Evolutionary conservation across 331 rosid genomes (phyloP), one percentile per base, ranked within the genome.

Genomic region (Stylosanthes scabra): DNA sequence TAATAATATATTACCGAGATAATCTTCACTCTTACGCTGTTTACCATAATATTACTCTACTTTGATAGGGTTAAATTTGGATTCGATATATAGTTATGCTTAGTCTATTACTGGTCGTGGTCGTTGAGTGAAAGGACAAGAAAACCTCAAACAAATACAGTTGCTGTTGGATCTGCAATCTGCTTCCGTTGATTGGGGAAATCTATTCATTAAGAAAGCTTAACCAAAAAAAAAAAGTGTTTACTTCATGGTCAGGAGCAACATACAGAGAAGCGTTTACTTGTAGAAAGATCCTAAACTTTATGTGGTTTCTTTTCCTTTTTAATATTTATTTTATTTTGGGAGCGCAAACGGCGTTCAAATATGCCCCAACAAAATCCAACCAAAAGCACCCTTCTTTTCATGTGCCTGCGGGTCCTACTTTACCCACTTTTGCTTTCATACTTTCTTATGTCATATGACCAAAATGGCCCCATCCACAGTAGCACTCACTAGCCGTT

Each of bases 331-430:
- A 0, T 20, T 20, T 20, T 20, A 20, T 20, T 20, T 20, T 20
- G 25, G 25, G 0, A 20, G 40, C 65, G 37, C 64, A 66, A 59
- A 40, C 83, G 79, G 78, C 57, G 68, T 69, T 60, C 39, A 63
- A 51, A 9, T 14, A 51, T 27, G 1, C 40, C 31, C 71, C 81
- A 78, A 65, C 83, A 42, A 50, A 56, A 74, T 73, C 84, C 80
- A 78, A 78, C 81, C 42, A 63, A 31, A 46, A 64, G 31, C 74
- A 31, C 52, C 79, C 81, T 79, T 70, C 69, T 60, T 70, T 61
- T 75, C 83, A 25, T 57, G 88, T 83, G 82, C 34, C 27, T 16
- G 47, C 52, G 75, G 82, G 61, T 70, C 13, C 78, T 76, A 54
- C 11, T 7, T 10, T 47, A 37, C 8, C 37, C 34, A 16, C 20